Conservation (phyloP, 2,329 filamentous ascomycete species). For the Nigrospora oryzae region DNA sequence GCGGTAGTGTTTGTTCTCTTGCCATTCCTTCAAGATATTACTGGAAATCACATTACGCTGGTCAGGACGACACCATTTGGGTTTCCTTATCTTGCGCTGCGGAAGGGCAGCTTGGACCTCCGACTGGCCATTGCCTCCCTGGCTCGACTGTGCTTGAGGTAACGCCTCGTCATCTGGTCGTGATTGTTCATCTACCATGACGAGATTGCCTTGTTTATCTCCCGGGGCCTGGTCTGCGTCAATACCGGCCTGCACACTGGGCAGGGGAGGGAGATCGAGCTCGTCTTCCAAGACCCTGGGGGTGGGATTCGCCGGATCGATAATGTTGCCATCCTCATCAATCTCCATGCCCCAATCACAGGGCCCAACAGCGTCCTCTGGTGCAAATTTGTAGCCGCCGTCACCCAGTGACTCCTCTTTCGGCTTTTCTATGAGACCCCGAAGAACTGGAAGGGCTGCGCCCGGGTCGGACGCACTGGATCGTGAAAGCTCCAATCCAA, state of each 20-base stretch:
- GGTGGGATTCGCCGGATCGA: conserved; percentile 17
- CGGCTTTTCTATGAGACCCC: conserved; percentile 17
- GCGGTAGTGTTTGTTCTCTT: conserved; percentile 26
- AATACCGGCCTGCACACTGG: conserved; percentile 9
- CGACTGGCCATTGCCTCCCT: neutral
- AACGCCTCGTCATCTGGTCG: conserved; percentile 29
- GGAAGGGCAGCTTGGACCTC: conserved; percentile 4
- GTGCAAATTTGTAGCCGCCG: conserved; percentile 16
- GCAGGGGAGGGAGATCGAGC: conserved; percentile 33
- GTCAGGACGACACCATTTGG: conserved; percentile 15
- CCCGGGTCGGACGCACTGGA: conserved; percentile 12
- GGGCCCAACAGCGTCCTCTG: conserved; percentile 28
- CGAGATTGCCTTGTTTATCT: conserved; percentile 22
- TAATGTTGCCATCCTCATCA: conserved; percentile 41
- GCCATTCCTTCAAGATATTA: conserved; percentile 30
- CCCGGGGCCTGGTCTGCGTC: conserved; percentile 6
- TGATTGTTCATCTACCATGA: conserved; percentile 27
- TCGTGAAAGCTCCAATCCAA: conserved; percentile 14
- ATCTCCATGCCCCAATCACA: conserved; percentile 38
- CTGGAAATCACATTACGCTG: conserved; percentile 24
- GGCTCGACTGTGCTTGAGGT: neutral
- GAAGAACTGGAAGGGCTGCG: conserved; percentile 14
- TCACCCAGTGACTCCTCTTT: conserved; percentile 5
- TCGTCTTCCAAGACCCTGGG: conserved; percentile 22
- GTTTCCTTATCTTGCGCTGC: conserved; percentile 14